Evolutionary conservation across 2,329 filamentous ascomycete species (phyloP).

Genomic region (Colletotrichum sojae): DNA sequence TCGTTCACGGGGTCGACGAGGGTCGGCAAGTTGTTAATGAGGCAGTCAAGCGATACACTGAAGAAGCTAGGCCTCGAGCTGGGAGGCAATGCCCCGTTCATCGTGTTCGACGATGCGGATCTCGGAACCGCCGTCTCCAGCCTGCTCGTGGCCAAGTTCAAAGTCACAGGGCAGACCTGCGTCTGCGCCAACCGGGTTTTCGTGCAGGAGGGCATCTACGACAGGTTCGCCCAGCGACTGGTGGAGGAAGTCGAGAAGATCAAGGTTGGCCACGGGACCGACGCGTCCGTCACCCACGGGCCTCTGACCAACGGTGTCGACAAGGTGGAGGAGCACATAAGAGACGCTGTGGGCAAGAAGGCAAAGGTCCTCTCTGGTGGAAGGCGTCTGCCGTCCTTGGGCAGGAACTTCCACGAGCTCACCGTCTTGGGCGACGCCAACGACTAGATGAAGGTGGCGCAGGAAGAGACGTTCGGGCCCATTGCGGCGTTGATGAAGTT

Average conservation of each 20-base stretch:
- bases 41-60: slow-evolving; percentile 85
- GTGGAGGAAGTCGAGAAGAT: slow-evolving; percentile 82
- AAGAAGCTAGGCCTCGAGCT: slow-evolving; percentile 91
- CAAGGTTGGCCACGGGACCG: slow-evolving; percentile 77
- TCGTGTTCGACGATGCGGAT: slow-evolving; percentile 96
- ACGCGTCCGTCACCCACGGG: slow-evolving; percentile 71
- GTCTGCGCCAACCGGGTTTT: slow-evolving; percentile 90
- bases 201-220: slow-evolving; percentile 83
- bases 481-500: slow-evolving; percentile 80
- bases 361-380: slow-evolving; percentile 74
- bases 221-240: slow-evolving; percentile 78
- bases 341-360: slow-evolving; percentile 74
- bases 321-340: slow-evolving; percentile 75
- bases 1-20: slow-evolving; percentile 90
- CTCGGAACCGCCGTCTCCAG: slow-evolving; percentile 88
- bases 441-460: slow-evolving; percentile 75
- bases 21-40: slow-evolving; percentile 85
- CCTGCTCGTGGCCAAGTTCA: slow-evolving; percentile 90
- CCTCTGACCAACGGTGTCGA: slow-evolving; percentile 75
- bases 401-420: slow-evolving; percentile 79
- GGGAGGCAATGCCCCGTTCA: slow-evolving; percentile 95
- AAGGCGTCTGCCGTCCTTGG: slow-evolving; percentile 72
- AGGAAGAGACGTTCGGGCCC: slow-evolving; percentile 83
- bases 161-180: slow-evolving; percentile 94
- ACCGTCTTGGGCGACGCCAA: slow-evolving; percentile 80